These are phyloP conservation scores for Citrus reticulata DNA, from an alignment of 345 rosid genomes.

Conservation along the genomic window DNA sequence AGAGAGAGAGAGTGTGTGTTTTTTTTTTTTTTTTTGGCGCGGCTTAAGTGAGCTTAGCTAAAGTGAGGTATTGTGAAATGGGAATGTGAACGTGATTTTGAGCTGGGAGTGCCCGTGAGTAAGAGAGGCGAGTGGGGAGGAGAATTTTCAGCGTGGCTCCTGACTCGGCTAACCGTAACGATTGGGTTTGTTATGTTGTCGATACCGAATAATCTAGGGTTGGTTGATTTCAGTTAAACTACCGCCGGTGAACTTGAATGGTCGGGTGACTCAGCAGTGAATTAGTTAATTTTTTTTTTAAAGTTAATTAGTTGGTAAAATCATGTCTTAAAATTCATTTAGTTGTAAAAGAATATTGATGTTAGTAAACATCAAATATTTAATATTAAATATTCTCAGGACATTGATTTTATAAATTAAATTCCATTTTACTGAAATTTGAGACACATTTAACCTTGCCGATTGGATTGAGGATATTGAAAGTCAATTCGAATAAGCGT, in stretches of 20 bases:
- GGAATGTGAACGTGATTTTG: not conserved
- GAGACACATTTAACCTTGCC: not conserved
- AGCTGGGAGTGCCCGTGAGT: not conserved
- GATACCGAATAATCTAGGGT: not conserved
- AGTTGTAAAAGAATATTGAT: not conserved
- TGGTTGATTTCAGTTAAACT: not conserved
- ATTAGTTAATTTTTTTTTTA: not conserved
- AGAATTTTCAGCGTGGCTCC: not conserved
- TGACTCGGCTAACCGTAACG: not conserved
- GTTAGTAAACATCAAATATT: not conserved
- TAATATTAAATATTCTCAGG: not conserved
- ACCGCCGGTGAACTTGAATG: not conserved
- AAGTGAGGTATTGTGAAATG: not conserved
- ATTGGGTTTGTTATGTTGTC: not conserved
- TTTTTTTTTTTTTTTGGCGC: not conserved
- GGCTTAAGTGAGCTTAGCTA: slow-evolving; percentile 7
- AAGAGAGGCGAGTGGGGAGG: not conserved
- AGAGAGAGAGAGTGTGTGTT: no score
- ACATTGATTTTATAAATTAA: not conserved
- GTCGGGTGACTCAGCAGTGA: not conserved
- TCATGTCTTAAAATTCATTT: not conserved
- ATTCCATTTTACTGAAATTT: no score
- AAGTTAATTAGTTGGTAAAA: not conserved
- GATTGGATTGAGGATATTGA: no score
- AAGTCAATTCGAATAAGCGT: no score